phyloP scores from a whole-genome alignment of 441 rosid species.

The Pelargonium fulgidum region DNA sequence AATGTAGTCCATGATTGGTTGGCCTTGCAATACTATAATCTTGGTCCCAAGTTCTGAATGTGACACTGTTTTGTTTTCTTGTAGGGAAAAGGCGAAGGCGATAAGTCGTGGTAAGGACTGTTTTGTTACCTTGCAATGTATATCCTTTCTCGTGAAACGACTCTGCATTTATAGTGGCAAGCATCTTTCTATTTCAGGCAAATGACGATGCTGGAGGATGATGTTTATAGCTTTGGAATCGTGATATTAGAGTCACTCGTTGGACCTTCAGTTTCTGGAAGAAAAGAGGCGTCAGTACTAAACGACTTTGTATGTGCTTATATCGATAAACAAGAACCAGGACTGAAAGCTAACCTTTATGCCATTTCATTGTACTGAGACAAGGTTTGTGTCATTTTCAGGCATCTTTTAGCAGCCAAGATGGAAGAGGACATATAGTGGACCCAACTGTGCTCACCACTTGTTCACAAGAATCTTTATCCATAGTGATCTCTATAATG shows the following conservation, averaged over 20 bases:
- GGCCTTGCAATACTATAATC: background rate
- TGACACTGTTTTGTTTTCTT: conserved; percentile 18
- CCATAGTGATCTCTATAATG: conserved; percentile 38
- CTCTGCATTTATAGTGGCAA: background rate
- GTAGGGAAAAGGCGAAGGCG: conserved; percentile 34
- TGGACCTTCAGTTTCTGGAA: conserved; percentile 29
- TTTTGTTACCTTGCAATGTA: background rate
- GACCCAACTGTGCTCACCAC: conserved; percentile 39
- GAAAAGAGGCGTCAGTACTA: conserved; percentile 27
- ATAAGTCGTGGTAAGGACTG: conserved; percentile 32
- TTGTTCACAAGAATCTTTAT: conserved; percentile 41
- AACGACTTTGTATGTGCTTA: conserved; percentile 35
- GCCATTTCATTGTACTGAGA: conserved; percentile 2
- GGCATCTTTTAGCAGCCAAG: conserved; percentile 38
- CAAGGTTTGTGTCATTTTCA: conserved; percentile 20
- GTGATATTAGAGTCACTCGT: conserved; percentile 39
- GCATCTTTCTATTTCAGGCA: conserved; percentile 29
- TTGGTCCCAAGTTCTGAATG: background rate
- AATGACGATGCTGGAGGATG: conserved; percentile 42
- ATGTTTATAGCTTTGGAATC: conserved; percentile 46
- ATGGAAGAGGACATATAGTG: conserved; percentile 26
- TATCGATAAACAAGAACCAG: background rate
- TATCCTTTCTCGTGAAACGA: background rate
- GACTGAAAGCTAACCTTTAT: background rate
- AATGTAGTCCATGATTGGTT: background rate